Conservation (phyloP, 192 early-diverging fungal genomes). For the Coemansia javaensis region DNA sequence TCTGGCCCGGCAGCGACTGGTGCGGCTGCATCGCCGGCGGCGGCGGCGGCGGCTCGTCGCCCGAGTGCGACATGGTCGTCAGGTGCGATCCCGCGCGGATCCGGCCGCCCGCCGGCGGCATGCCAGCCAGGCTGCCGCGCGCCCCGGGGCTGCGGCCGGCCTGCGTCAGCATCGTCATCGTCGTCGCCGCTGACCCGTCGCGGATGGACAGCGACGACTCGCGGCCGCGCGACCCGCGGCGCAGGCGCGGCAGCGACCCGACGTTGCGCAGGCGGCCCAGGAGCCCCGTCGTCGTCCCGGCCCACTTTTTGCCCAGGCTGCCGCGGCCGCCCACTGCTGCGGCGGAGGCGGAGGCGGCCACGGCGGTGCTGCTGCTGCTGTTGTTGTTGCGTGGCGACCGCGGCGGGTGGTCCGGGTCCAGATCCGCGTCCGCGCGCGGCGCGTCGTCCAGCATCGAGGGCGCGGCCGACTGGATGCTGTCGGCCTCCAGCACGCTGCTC, state of each 20-base stretch:
- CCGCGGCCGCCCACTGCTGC: conserved; percentile 5
- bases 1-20: too few relatives aligned
- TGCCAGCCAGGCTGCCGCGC: conserved; percentile 19
- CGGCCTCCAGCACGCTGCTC: conserved; percentile 8
- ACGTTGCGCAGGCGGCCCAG: conserved; percentile 41
- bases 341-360: conserved; percentile 2
- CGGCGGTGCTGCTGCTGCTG: conserved; percentile 3
- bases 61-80: conserved; percentile 14
- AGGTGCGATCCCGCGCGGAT: conserved; percentile 22
- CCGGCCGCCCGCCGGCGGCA: conserved; percentile 7
- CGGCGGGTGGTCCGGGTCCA: too few relatives aligned
- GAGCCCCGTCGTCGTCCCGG: conserved; percentile 21
- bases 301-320: conserved; percentile 25
- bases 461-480: conserved; percentile 12
- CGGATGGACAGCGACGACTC: conserved; percentile 5
- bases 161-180: too few relatives aligned
- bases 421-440: not conserved
- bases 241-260: conserved; percentile 32
- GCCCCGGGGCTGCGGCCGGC: conserved; percentile 11
- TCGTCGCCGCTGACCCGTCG: too few relatives aligned
- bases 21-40: not conserved
- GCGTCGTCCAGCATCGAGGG: conserved; percentile 7
- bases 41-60: not conserved
- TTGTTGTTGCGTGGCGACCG: not conserved
- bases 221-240: conserved; percentile 15